Conservation (phyloP, 306 rosid genomes). For the Vigna nakashimae region DNA sequence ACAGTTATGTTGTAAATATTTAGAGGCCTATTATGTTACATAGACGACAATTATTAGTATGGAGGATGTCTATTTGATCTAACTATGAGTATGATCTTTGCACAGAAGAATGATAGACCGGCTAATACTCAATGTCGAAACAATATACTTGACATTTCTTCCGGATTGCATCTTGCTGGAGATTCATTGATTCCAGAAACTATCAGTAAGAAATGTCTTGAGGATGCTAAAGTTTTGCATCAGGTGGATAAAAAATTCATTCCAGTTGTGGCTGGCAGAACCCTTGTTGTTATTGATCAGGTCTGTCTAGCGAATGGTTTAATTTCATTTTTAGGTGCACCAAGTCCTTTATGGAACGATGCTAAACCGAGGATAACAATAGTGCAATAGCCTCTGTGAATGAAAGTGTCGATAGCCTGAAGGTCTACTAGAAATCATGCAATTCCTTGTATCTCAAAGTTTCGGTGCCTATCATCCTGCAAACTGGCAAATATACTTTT, state of each 20-base stretch:
- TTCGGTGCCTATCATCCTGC: neutral
- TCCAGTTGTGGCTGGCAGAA: constrained; percentile 78
- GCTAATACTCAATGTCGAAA: constrained; percentile 49
- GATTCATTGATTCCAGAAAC: constrained; percentile 80
- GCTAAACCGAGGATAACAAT: constrained; percentile 9
- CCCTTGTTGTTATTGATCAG: constrained; percentile 92
- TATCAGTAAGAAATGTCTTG: constrained; percentile 70
- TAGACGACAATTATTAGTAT: constrained; percentile 25
- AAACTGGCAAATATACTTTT: constrained; percentile 9
- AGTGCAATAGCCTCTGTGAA: neutral
- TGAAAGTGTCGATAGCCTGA: constrained; percentile 10
- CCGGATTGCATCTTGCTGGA: constrained; percentile 89
- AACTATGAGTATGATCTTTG: constrained; percentile 43
- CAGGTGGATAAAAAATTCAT: constrained; percentile 98
- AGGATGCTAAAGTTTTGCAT: constrained; percentile 75
- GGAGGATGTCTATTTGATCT: constrained; percentile 39
- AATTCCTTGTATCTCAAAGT: constrained; percentile 18
- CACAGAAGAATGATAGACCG: constrained; percentile 62
- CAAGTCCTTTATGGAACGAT: constrained; percentile 5
- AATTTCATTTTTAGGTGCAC: constrained; percentile 26
- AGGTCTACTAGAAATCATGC: constrained; percentile 25
- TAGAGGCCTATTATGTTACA: constrained; percentile 29
- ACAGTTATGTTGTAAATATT: constrained; percentile 63
- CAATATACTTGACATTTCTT: constrained; percentile 78
- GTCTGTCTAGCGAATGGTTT: constrained; percentile 46